These are phyloP conservation scores for Gynostemma pentaphyllum DNA, from an alignment of 306 rosid species.

Conservation along the genomic window DNA sequence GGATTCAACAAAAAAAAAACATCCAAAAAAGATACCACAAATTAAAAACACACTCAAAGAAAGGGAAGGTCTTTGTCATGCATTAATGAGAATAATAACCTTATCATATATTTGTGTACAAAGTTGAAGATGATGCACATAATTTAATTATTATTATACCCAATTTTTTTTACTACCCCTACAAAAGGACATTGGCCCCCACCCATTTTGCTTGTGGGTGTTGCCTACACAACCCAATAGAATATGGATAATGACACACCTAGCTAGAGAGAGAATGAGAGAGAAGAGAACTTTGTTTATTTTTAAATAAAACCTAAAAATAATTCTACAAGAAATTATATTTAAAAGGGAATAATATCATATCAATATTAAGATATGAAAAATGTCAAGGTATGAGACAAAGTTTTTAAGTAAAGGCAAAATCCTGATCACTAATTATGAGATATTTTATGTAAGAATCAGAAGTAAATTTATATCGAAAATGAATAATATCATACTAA, in stretches of 20 bases:
- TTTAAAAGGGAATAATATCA: too few species aligned
- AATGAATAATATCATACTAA: too few species aligned
- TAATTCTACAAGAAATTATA: too few species aligned
- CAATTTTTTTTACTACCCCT: neutral
- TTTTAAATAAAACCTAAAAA: too few species aligned
- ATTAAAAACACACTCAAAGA: slow-evolving; percentile 8
- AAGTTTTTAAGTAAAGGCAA: too few species aligned
- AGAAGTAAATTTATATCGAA: too few species aligned
- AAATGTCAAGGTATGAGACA: too few species aligned
- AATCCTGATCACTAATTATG: too few species aligned
- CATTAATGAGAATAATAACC: slow-evolving; percentile 22
- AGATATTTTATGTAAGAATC: too few species aligned
- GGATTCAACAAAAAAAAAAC: neutral
- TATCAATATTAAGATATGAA: too few species aligned
- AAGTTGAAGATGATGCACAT: neutral
- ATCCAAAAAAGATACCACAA: slow-evolving; percentile 11
- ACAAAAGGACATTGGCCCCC: slow-evolving; percentile 10
- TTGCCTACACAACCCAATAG: slow-evolving; percentile 30
- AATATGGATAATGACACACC: slow-evolving; percentile 27
- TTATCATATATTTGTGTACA: slow-evolving; percentile 25
- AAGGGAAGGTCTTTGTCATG: slow-evolving; percentile 2
- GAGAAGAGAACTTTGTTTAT: too few species aligned
- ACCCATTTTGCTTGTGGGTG: slow-evolving; percentile 44
- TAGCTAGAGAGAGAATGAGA: slow-evolving; percentile 6
- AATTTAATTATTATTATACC: neutral